Evolutionary conservation across 805 yeast species (phyloP).

Genomic region (Teunomyces kruisii): DNA sequence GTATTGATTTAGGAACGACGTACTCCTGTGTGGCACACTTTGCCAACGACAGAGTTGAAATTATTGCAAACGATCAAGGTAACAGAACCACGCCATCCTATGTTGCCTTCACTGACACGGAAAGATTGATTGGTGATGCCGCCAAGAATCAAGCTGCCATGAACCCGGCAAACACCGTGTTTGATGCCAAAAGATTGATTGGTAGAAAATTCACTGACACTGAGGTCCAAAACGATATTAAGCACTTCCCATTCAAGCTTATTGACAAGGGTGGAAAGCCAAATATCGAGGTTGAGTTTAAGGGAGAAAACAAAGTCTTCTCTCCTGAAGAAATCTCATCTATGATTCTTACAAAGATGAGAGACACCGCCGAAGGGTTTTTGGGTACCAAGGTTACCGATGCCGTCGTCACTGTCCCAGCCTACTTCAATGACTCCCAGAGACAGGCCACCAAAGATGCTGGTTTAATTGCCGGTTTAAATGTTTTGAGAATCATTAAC

Average conservation of each 20-base stretch:
- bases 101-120: slow-evolving; percentile 94
- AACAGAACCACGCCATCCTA: slow-evolving; percentile 97
- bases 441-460: slow-evolving; percentile 48
- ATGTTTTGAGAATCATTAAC: slow-evolving; percentile 43
- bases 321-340: slow-evolving; percentile 95
- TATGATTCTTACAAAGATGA: slow-evolving; percentile 90
- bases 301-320: slow-evolving; percentile 83
- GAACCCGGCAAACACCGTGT: slow-evolving; percentile 91
- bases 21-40: slow-evolving; percentile 89
- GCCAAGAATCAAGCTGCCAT: slow-evolving; percentile 98
- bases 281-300: slow-evolving; percentile 78
- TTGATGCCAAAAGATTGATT: slow-evolving; percentile 93
- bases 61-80: slow-evolving; percentile 97
- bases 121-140: slow-evolving; percentile 95
- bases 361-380: slow-evolving; percentile 88
- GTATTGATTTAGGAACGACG: slow-evolving; percentile 97
- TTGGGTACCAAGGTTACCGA: slow-evolving; percentile 75
- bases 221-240: slow-evolving; percentile 74
- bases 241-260: slow-evolving; percentile 87
- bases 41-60: slow-evolving; percentile 82
- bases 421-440: slow-evolving; percentile 44
- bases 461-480: slow-evolving; percentile 47
- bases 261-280: slow-evolving; percentile 83
- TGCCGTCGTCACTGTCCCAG: slow-evolving; percentile 46
- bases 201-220: slow-evolving; percentile 78